phyloP scores from a whole-genome alignment of 1,284 basidiomycete species.

The Ganoderma leucocontextum region DNA sequence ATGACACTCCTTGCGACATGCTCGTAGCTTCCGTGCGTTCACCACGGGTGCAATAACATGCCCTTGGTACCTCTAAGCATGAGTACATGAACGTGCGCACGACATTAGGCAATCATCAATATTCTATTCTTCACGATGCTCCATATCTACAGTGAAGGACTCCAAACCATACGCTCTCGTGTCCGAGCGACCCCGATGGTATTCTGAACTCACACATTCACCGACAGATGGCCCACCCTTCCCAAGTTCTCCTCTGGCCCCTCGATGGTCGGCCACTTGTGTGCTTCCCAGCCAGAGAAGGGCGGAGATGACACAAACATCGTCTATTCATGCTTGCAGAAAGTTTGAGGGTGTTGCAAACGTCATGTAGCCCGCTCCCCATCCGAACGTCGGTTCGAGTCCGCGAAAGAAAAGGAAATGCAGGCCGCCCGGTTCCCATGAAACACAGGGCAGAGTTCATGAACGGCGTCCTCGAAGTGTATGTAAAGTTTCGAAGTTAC shows the following conservation, averaged over 20 bases:
- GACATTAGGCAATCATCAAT: neutral
- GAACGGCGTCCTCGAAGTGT: neutral
- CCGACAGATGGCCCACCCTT: neutral
- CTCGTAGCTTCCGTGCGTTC: neutral
- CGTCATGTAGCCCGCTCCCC: neutral
- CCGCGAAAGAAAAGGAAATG: neutral
- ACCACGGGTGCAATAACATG: neutral
- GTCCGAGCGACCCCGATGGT: neutral
- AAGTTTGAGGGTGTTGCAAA: neutral
- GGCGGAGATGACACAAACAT: neutral
- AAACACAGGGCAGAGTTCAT: neutral
- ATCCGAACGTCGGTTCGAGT: neutral
- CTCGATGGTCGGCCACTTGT: neutral
- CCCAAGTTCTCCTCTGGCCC: neutral
- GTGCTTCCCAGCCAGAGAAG: neutral
- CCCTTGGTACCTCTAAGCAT: slow-evolving; percentile 10
- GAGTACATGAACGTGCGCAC: slow-evolving; percentile 1
- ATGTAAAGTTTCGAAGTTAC: neutral
- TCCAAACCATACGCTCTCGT: neutral
- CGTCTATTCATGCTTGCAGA: neutral
- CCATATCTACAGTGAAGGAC: neutral
- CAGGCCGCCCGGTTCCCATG: neutral
- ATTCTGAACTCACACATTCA: neutral
- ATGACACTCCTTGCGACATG: neutral
- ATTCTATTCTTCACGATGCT: neutral